Conservation (phyloP, 2,329 filamentous ascomycete species). For the Xylariaceae sp. region DNA sequence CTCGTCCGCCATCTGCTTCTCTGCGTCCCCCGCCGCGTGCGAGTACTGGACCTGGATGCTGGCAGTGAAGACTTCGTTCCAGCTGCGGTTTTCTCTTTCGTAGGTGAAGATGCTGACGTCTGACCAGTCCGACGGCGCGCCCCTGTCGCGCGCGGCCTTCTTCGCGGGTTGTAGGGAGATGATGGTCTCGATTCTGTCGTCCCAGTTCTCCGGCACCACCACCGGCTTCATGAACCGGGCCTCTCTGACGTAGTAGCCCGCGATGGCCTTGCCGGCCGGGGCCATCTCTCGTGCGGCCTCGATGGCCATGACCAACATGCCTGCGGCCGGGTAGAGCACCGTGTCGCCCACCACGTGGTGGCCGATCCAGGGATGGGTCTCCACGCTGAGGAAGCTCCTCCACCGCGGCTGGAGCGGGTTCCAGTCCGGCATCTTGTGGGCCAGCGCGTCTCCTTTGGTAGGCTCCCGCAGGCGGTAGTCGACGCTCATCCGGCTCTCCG, state of each 20-base stretch:
- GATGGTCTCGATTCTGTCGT: constrained; percentile 24
- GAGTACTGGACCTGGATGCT: constrained; percentile 11
- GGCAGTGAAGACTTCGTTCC: constrained; percentile 25
- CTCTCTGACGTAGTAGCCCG: constrained; percentile 3
- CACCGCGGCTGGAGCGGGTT: neutral
- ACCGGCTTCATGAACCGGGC: constrained; percentile 17
- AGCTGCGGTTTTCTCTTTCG: constrained; percentile 16
- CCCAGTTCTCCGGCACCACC: constrained; percentile 20
- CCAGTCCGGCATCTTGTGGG: neutral
- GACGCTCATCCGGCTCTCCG: neutral
- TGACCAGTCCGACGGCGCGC: constrained; percentile 19
- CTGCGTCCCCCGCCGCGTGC: neutral
- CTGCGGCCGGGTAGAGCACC: neutral
- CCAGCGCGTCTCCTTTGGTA: neutral
- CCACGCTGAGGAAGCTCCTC: neutral
- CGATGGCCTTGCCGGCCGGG: neutral
- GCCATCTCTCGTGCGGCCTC: constrained; percentile 1
- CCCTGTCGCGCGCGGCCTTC: constrained; percentile 13
- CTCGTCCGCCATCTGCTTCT: neutral
- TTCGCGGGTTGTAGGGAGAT: constrained; percentile 21
- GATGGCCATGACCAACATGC: neutral
- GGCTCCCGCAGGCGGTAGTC: neutral
- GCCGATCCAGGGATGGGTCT: neutral
- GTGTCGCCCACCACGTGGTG: neutral
- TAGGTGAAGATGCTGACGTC: constrained; percentile 23